These are phyloP conservation scores for Coemansia interrupta DNA, from an alignment of 192 early-diverging fungal species.

Conservation along the genomic window DNA sequence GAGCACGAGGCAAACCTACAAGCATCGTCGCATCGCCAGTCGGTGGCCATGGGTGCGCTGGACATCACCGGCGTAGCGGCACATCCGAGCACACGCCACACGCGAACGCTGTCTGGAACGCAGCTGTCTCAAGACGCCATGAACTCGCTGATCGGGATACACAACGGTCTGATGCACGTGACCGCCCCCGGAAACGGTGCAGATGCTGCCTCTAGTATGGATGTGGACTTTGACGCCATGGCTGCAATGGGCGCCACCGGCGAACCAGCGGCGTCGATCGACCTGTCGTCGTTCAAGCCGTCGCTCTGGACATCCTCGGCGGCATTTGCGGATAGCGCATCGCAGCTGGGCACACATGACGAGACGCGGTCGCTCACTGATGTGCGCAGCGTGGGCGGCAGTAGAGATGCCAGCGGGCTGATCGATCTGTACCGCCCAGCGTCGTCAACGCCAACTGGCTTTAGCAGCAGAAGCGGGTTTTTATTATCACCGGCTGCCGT, in stretches of 20 bases:
- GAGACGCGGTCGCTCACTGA: slow-evolving; percentile 44
- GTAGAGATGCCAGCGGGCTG: not conserved
- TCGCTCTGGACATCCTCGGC: slow-evolving; percentile 28
- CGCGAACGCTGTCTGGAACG: slow-evolving; percentile 34
- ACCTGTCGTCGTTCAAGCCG: slow-evolving; percentile 38
- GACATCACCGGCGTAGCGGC: not conserved
- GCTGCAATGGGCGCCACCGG: slow-evolving; percentile 28
- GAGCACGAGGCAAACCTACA: not conserved
- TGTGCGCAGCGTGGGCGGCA: slow-evolving; percentile 16
- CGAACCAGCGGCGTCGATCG: slow-evolving; percentile 8
- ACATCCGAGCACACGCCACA: slow-evolving; percentile 11
- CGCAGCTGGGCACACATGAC: slow-evolving; percentile 14
- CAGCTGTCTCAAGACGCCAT: slow-evolving; percentile 30
- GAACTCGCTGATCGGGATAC: slow-evolving; percentile 14
- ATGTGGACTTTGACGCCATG: slow-evolving; percentile 38
- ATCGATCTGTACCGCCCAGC: slow-evolving; percentile 37
- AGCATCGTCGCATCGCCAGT: slow-evolving; percentile 3
- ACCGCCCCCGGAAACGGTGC: not conserved
- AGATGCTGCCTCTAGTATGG: slow-evolving; percentile 9
- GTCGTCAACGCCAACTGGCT: slow-evolving; percentile 40
- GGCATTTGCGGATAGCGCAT: slow-evolving; percentile 10
- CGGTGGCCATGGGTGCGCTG: not conserved
- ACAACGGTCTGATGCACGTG: slow-evolving; percentile 10
- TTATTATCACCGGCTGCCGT: not conserved
- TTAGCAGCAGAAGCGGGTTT: slow-evolving; percentile 10